Evolutionary conservation across 176 grass and related monocot species (phyloP).

Genomic region (Rhynchospora breviuscula): DNA sequence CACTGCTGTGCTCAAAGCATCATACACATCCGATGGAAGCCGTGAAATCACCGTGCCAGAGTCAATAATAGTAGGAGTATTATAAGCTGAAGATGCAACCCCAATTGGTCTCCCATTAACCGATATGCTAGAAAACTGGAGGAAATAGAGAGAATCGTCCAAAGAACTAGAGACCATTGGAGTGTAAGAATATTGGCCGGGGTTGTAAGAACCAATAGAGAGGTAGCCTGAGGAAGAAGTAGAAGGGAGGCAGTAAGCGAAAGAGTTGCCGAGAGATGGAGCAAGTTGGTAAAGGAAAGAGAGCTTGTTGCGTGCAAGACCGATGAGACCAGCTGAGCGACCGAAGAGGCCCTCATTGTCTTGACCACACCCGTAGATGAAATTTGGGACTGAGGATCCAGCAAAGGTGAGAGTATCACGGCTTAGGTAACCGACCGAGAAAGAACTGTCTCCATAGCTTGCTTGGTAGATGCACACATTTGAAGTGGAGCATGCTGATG

Average conservation of each 20-base stretch:
- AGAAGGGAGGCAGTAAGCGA: conserved; percentile 85
- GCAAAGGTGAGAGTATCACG: conserved; percentile 64
- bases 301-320: conserved; percentile 69
- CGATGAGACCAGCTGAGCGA: conserved; percentile 66
- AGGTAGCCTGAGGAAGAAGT: conserved; percentile 52
- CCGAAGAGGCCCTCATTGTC: conserved; percentile 93
- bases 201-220: conserved; percentile 55
- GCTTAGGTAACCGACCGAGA: conserved; percentile 69
- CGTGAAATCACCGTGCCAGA: conserved; percentile 81
- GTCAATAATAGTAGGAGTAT: conserved; percentile 67
- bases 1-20: conserved; percentile 56
- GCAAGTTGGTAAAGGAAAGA: conserved; percentile 75
- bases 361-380: conserved; percentile 81
- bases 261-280: conserved; percentile 53
- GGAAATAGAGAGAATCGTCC: conserved; percentile 80
- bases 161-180: conserved; percentile 54
- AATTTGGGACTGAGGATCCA: conserved; percentile 37
- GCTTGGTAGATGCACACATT: conserved; percentile 73
- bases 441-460: conserved; percentile 70
- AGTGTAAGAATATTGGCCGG: conserved; percentile 61
- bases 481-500: conserved; percentile 42
- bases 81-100: conserved; percentile 44
- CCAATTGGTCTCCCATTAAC: conserved; percentile 35
- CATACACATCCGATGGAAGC: conserved; percentile 52
- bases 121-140: conserved; percentile 51